Base-by-base conservation (phyloP, 331 rosid genomes). In the Quercus lobata region DNA sequence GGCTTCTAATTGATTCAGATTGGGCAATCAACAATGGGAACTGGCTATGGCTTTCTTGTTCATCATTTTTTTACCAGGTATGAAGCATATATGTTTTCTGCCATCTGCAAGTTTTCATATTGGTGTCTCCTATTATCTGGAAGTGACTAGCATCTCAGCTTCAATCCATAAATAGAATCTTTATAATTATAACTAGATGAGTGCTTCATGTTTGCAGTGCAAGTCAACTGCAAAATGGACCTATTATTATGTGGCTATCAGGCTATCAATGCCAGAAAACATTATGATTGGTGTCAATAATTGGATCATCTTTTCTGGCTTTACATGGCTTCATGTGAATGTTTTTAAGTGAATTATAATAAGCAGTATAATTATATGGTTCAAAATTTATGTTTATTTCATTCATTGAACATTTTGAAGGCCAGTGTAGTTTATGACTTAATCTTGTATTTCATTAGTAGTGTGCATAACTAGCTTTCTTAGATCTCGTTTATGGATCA, bases 41-140 rank as follows among this genome's bases (percentile, higher is more conserved):
- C 86, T 94, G 98, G 98, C 78, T 91, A 79, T 94, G 98, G 98
- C 94, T 94, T 68, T 94, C 97, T 2, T 94, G 98, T 80, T 94
- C 98, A 24, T 90, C 97, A 25, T 90, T 94, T 81, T 94, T 94
- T 87, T 94, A 94, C 86, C 98, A 94, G 92, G 98, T 91, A 32
- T 15, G 81, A 75, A 69, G 49, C 80, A 29, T 74, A 69, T 41
- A 8, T 54, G 35, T n/a, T 32, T 56, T 14, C 53, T 74, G 18
- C 25, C 66, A 53, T 77, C 52, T 79, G 29, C 41, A 75, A 71
- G 71, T 78, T 69, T 7, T 37, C 24, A 9, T 53, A 18, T 49
- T 82, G 27, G 30, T 21, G 25, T 69, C 4, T 32, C 53, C 49
- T 66, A 55, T 60, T 8, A 30, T 65, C 24, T 46, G 71, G 66